Evolutionary conservation across 2,329 filamentous ascomycete species (phyloP).

Genomic region (Trichoderma asperellum): DNA sequence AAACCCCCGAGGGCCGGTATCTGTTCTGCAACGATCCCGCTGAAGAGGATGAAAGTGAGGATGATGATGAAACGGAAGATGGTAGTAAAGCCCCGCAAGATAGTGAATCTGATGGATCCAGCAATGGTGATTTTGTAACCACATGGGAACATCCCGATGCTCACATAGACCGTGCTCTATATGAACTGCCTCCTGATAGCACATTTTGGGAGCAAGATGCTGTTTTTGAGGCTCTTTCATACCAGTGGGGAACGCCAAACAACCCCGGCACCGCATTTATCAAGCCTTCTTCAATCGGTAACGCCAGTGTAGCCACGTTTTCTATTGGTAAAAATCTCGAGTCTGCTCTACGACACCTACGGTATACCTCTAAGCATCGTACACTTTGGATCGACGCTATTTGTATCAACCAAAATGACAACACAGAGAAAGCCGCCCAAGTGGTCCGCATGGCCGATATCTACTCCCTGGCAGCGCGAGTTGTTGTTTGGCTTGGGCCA

Average conservation of each 20-base stretch:
- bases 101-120: background rate
- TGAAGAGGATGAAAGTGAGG: background rate
- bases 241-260: background rate
- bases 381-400: slow-evolving; percentile 38
- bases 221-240: background rate
- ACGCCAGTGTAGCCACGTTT: background rate
- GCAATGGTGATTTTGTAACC: background rate
- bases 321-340: background rate
- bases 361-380: background rate
- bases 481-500: slow-evolving; percentile 10
- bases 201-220: background rate
- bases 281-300: background rate
- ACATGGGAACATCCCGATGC: background rate
- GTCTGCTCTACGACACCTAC: background rate
- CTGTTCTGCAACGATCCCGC: background rate
- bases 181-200: background rate
- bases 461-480: slow-evolving; percentile 31
- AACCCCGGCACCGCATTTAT: background rate
- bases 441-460: slow-evolving; percentile 40
- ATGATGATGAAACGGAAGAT: background rate
- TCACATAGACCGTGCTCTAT: background rate
- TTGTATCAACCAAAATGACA: slow-evolving; percentile 36
- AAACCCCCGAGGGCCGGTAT: background rate
- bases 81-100: background rate
- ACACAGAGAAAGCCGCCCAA: slow-evolving; percentile 36